Percentiles rank a stretch among this genome's conserved stretches.
Evolutionary conservation across 495 filamentous ascomycete genomes (phyloP).

Genomic region (Cladorrhinum samala): DNA sequence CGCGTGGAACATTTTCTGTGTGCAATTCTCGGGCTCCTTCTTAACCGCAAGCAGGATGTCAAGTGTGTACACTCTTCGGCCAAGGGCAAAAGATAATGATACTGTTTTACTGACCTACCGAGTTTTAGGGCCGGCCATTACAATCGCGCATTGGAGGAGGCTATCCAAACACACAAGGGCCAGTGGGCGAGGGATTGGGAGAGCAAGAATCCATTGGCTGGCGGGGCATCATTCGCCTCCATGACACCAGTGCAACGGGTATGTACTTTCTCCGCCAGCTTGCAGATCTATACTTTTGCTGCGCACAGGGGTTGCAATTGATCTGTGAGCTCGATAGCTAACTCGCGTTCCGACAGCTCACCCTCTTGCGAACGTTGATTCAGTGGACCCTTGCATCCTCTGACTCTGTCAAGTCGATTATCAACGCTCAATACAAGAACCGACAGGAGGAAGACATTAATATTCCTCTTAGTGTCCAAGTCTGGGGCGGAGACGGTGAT

Average conservation of each 20-base stretch:
- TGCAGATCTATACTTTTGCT: neutral
- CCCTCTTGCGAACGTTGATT: slow-evolving; percentile 71
- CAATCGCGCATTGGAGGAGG: slow-evolving; percentile 88
- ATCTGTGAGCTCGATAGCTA: too few relatives aligned
- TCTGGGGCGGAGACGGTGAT: slow-evolving; percentile 87
- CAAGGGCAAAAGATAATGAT: neutral
- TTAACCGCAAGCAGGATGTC: slow-evolving; percentile 96
- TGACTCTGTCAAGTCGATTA: slow-evolving; percentile 69
- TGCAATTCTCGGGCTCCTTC: slow-evolving; percentile 75
- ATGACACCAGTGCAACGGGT: slow-evolving; percentile 79
- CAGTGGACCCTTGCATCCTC: slow-evolving; percentile 90
- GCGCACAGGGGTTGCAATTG: neutral
- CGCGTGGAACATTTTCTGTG: slow-evolving; percentile 84
- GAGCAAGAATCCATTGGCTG: slow-evolving; percentile 74
- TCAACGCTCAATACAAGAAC: slow-evolving; percentile 86
- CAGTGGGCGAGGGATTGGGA: slow-evolving; percentile 92
- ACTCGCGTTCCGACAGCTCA: slow-evolving; percentile 48
- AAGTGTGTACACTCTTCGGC: slow-evolving; percentile 64
- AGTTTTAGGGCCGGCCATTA: slow-evolving; percentile 69
- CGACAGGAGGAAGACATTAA: slow-evolving; percentile 90
- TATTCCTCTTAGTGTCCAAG: slow-evolving; percentile 86
- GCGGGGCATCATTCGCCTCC: slow-evolving; percentile 67
- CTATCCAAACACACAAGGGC: slow-evolving; percentile 71
- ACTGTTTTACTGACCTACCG: slow-evolving; percentile 8
- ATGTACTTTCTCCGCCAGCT: slow-evolving; percentile 35